These are phyloP conservation scores for Sphaerosporella brunnea DNA, from an alignment of 495 filamentous ascomycete genomes.

Conservation along the genomic window DNA sequence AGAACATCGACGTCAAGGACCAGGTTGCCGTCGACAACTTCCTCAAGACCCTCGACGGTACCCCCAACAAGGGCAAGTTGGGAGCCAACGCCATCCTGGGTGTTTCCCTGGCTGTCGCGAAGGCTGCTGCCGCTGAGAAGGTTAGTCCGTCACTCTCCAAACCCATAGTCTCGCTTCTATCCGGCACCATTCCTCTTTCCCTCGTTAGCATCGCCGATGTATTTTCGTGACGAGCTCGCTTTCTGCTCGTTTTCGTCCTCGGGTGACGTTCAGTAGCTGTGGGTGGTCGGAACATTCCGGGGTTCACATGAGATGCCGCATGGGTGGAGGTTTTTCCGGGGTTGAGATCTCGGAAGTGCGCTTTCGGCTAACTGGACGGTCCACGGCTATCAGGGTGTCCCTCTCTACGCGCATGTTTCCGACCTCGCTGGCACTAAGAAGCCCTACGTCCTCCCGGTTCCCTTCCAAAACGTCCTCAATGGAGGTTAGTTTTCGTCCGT, in stretches of 20 bases:
- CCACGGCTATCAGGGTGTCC: conserved; percentile 50
- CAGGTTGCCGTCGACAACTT: conserved; percentile 85
- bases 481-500: conserved; percentile 41
- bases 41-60: conserved; percentile 90
- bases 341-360: too few relatives aligned
- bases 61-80: conserved; percentile 90
- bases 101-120: conserved; percentile 87
- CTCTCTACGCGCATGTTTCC: conserved; percentile 94
- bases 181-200: neutral
- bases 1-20: conserved; percentile 90
- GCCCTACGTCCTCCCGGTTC: conserved; percentile 96
- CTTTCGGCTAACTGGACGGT: conserved; percentile 5
- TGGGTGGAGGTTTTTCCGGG: too few relatives aligned
- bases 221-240: conserved; percentile 3
- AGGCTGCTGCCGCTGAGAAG: conserved; percentile 98
- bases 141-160: conserved; percentile 22
- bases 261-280: neutral
- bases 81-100: conserved; percentile 98
- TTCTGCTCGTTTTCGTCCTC: neutral
- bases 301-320: too few relatives aligned
- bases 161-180: conserved; percentile 1
- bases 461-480: conserved; percentile 99
- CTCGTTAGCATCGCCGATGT: neutral
- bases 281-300: conserved; percentile 6
- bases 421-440: conserved; percentile 99